A percentile compares a stretch with the other conserved stretches of the same genome.
phyloP scores from a whole-genome alignment of 2,329 filamentous ascomycete genomes.

The Fusarium dimerum region DNA sequence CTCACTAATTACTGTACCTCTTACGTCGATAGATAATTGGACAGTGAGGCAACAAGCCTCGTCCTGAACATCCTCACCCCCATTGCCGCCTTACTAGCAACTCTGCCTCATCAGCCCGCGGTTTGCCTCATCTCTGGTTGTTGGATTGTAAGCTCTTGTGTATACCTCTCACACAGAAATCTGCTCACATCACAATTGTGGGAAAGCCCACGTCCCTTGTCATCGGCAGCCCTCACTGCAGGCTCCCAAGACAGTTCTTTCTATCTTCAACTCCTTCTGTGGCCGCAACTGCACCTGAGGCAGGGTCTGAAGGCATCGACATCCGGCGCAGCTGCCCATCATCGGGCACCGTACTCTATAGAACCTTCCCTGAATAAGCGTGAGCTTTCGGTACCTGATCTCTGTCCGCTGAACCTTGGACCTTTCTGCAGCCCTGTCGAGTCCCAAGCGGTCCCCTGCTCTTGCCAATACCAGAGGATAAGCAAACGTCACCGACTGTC shows the following conservation, averaged over 20 bases:
- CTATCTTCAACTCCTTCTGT: conserved; percentile 23
- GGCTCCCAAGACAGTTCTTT: conserved; percentile 32
- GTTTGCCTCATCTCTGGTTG: conserved; percentile 30
- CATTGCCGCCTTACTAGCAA: conserved; percentile 32
- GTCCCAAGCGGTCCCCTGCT: no score
- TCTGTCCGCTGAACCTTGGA: no score
- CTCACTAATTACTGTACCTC: conserved; percentile 11
- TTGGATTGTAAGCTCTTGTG: conserved; percentile 35
- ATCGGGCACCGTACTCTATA: conserved; percentile 16
- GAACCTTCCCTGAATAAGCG: not conserved
- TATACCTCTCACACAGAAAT: conserved; percentile 36
- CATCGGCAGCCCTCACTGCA: conserved; percentile 24
- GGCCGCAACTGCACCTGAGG: conserved; percentile 19
- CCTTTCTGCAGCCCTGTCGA: no score
- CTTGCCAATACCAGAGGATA: no score
- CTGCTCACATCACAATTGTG: conserved; percentile 32
- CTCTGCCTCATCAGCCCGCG: conserved; percentile 33
- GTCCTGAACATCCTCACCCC: conserved; percentile 29
- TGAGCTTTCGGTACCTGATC: conserved; percentile 3
- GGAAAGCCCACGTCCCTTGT: conserved; percentile 26
- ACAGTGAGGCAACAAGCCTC: conserved; percentile 23
- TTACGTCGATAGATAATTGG: conserved; percentile 14
- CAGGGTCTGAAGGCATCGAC: conserved; percentile 24
- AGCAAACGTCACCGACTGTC: no score
- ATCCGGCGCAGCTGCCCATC: conserved; percentile 29